Percentiles rank a stretch among this genome's conserved stretches.
These are phyloP conservation scores for Stephania cephalantha DNA, from an alignment of 164 flowering plant genomes.

Conservation along the genomic window DNA sequence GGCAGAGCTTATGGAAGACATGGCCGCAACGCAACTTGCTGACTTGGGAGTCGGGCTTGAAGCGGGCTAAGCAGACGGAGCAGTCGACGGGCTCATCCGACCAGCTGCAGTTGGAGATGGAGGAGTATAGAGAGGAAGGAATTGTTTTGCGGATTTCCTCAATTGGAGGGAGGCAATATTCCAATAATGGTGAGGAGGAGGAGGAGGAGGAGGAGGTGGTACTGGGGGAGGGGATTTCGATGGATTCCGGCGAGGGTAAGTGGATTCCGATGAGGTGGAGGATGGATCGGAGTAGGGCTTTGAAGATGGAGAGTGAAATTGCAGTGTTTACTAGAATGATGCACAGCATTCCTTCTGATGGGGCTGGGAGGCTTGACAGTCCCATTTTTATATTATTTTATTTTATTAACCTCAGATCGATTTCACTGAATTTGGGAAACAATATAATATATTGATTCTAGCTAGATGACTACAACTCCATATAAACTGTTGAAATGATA, in stretches of 20 bases:
- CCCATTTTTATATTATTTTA: constrained; percentile 37
- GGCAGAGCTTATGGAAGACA: constrained; percentile 55
- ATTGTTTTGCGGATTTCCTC: constrained; percentile 41
- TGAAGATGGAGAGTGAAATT: constrained; percentile 49
- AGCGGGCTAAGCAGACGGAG: constrained; percentile 51
- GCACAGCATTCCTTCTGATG: constrained; percentile 66
- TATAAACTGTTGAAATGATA: too few relatives aligned
- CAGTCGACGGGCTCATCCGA: constrained; percentile 41
- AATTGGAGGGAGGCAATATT: constrained; percentile 9
- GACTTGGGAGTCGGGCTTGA: constrained; percentile 52
- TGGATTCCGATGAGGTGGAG: constrained; percentile 33
- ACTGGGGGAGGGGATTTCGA: constrained; percentile 11
- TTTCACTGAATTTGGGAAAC: too few relatives aligned
- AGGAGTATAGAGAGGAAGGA: constrained; percentile 38
- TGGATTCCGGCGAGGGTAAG: constrained; percentile 20
- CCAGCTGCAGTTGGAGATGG: constrained; percentile 14
- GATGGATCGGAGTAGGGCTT: constrained; percentile 48
- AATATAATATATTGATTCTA: too few relatives aligned
- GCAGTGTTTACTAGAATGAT: constrained; percentile 60
- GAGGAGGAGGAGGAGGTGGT: too few relatives aligned
- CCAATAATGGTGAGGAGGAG: constrained; percentile 18
- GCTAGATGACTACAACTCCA: too few relatives aligned
- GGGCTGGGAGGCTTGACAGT: constrained; percentile 46
- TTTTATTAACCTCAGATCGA: too few relatives aligned
- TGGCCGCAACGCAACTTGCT: constrained; percentile 63